Conservation (phyloP, 2,329 filamentous ascomycete species). For the Lasiodiplodia hormozganensis region DNA sequence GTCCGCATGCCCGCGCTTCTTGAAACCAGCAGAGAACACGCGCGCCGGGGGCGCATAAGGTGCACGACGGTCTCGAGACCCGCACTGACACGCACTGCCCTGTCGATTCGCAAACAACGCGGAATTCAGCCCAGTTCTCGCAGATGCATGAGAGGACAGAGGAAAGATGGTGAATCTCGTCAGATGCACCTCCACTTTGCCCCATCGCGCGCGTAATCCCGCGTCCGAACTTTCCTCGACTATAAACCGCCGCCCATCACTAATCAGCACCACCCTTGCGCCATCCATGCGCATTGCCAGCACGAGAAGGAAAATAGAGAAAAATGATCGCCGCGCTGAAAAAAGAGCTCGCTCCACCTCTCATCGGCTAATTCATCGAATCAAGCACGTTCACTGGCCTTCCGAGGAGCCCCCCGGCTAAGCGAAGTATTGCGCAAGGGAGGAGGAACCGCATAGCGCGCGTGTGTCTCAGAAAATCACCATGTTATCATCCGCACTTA, state of each 20-base stretch:
- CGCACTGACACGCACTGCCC: not conserved
- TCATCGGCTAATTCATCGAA: not conserved
- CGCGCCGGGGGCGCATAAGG: not conserved
- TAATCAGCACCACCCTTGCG: not conserved
- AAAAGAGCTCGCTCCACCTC: not conserved
- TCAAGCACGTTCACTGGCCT: not conserved
- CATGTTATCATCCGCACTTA: not conserved
- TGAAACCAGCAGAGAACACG: conserved; percentile 14
- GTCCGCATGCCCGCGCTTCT: conserved; percentile 1
- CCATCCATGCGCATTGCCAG: not conserved
- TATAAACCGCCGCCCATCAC: not conserved
- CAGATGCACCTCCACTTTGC: not conserved
- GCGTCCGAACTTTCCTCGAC: not conserved
- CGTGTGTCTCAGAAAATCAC: not conserved
- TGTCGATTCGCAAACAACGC: not conserved
- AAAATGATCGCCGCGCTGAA: not conserved
- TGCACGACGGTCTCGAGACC: not conserved
- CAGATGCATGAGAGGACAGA: not conserved
- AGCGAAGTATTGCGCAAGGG: conserved; percentile 4
- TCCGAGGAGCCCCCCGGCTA: not conserved
- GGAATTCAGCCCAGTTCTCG: not conserved
- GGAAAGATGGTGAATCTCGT: not conserved
- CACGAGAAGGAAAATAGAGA: not conserved
- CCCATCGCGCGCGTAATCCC: not conserved
- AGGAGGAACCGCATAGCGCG: not conserved